phyloP scores from a whole-genome alignment of 148 eudicot species.

The Rhododendron molle region DNA sequence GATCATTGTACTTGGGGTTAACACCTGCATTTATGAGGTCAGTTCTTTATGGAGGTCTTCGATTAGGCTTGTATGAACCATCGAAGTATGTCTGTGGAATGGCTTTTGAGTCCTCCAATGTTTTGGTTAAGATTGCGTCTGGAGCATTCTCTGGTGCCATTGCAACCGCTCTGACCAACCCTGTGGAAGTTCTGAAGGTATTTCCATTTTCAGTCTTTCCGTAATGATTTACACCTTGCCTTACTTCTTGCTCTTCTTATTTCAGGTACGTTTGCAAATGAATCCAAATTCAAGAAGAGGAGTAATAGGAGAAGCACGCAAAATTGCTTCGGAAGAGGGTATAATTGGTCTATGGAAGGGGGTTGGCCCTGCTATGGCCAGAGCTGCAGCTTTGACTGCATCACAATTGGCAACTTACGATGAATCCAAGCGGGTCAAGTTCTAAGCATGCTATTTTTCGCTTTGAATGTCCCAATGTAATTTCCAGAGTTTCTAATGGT shows the following conservation, averaged over 20 bases:
- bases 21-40: constrained; percentile 91
- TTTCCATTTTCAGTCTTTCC: constrained; percentile 6
- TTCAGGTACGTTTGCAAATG: constrained; percentile 85
- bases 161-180: constrained; percentile 92
- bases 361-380: constrained; percentile 84
- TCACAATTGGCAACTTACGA: constrained; percentile 92
- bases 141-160: constrained; percentile 94
- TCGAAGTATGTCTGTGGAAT: constrained; percentile 76
- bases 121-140: constrained; percentile 85
- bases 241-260: constrained; percentile 7
- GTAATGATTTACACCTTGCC: not conserved
- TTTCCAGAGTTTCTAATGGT: constrained; percentile 16
- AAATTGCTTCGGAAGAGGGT: constrained; percentile 74
- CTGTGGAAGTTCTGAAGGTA: constrained; percentile 90
- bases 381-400: constrained; percentile 92
- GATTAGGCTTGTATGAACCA: constrained; percentile 97
- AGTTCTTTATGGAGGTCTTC: constrained; percentile 94
- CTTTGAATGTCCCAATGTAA: constrained; percentile 19
- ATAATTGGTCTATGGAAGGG: constrained; percentile 92
- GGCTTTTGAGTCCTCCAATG: constrained; percentile 90
- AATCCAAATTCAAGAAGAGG: constrained; percentile 43
- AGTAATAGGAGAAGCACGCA: constrained; percentile 50
- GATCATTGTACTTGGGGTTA: constrained; percentile 74
- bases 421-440: constrained; percentile 81
- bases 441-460: constrained; percentile 23